These are phyloP conservation scores for Acanthamoeba polyphaga DNA, from an alignment of 208 protist genomes.

Conservation along the genomic window DNA sequence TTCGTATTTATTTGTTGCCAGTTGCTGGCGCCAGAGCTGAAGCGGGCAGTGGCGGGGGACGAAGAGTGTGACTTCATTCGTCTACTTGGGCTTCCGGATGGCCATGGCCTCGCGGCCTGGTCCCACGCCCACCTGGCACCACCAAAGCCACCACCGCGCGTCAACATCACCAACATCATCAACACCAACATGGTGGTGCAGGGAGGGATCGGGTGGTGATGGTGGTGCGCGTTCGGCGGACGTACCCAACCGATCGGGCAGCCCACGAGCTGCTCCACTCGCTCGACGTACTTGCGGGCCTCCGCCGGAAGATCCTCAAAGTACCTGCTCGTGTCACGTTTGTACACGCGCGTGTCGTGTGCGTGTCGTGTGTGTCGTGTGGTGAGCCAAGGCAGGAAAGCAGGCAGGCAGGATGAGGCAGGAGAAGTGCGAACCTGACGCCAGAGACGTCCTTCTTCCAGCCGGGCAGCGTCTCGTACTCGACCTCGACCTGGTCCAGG, in stretches of 20 bases:
- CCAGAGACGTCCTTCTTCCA: slow-evolving; percentile 89
- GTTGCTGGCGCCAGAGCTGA: no score
- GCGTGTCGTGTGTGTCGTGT: no score
- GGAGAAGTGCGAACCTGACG: neutral
- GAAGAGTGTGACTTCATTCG: no score
- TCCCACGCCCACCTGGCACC: slow-evolving; percentile 50
- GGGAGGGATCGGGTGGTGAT: no score
- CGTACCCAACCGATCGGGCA: slow-evolving; percentile 77
- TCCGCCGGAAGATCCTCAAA: slow-evolving; percentile 76
- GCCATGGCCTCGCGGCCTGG: slow-evolving; percentile 64
- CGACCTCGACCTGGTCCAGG: slow-evolving; percentile 84
- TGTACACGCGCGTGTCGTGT: no score
- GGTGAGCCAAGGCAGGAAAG: no score
- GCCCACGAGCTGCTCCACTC: slow-evolving; percentile 81
- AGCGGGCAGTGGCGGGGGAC: no score
- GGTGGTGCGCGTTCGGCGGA: neutral
- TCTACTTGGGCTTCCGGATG: slow-evolving; percentile 5
- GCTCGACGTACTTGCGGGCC: slow-evolving; percentile 78
- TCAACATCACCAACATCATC: no score
- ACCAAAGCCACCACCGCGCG: no score
- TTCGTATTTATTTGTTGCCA: no score
- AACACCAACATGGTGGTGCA: no score
- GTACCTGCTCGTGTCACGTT: neutral
- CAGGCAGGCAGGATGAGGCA: no score
- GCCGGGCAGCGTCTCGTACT: slow-evolving; percentile 88